phyloP scores from a whole-genome alignment of 495 filamentous ascomycete genomes.

The Hypoxylon trugodes region DNA sequence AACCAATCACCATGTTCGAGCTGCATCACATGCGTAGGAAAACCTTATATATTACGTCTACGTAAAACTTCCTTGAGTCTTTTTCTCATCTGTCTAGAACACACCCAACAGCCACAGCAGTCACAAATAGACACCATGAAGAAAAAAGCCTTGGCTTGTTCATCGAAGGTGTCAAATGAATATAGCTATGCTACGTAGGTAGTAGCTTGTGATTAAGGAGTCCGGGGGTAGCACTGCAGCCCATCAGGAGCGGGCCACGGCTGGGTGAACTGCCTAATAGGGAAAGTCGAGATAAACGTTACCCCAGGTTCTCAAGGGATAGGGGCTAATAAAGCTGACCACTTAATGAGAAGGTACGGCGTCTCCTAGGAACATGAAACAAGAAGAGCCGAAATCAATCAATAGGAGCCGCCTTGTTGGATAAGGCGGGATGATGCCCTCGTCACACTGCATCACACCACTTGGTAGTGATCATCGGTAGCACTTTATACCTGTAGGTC shows the following conservation, averaged over 20 bases:
- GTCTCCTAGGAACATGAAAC: conserved; percentile 21
- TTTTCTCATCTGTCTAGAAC: neutral
- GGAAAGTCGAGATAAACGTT: conserved; percentile 37
- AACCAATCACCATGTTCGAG: neutral
- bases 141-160: neutral
- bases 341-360: neutral
- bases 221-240: conserved; percentile 5
- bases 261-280: conserved; percentile 28
- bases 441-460: conserved; percentile 15
- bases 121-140: neutral
- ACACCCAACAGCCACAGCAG: neutral
- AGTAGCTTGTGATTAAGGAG: conserved; percentile 15
- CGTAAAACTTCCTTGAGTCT: neutral
- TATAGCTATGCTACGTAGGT: neutral
- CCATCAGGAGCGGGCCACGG: conserved; percentile 20
- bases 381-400: conserved; percentile 22
- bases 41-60: neutral
- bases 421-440: conserved; percentile 16
- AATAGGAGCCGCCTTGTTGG: conserved; percentile 23
- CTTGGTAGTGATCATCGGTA: conserved; percentile 36
- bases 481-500: conserved; percentile 28
- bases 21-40: neutral
- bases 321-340: conserved; percentile 12
- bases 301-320: conserved; percentile 31
- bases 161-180: neutral